phyloP scores from a whole-genome alignment of 345 rosid genomes.

The Populus ilicifolia region DNA sequence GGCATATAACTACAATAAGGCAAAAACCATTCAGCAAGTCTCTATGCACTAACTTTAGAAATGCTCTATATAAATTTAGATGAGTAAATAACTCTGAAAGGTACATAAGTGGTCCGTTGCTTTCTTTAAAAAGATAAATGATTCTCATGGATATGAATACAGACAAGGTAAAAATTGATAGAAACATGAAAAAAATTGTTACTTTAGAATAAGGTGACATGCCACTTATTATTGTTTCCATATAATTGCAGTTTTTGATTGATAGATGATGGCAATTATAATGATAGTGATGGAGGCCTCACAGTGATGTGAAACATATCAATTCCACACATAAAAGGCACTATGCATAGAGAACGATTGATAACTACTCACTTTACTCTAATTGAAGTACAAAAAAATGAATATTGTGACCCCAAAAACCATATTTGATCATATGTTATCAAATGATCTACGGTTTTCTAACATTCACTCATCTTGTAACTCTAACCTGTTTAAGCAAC shows the following conservation, averaged over 20 bases:
- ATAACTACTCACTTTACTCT: slow-evolving; percentile 59
- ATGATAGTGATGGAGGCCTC: not conserved
- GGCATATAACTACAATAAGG: not conserved
- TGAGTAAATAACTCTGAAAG: not conserved
- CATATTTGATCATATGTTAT: slow-evolving; percentile 94
- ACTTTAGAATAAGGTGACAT: not conserved
- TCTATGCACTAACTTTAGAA: not conserved
- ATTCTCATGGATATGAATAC: not conserved
- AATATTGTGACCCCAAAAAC: slow-evolving; percentile 82
- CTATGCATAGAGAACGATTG: not conserved
- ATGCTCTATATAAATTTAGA: not conserved
- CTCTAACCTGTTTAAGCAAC: slow-evolving; percentile 62
- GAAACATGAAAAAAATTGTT: not conserved
- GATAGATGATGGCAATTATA: slow-evolving; percentile 1
- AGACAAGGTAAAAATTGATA: not conserved
- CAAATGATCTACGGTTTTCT: slow-evolving; percentile 87
- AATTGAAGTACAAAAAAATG: slow-evolving; percentile 72
- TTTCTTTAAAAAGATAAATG: not conserved
- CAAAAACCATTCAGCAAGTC: not conserved
- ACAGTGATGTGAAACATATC: not conserved
- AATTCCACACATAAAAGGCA: not conserved
- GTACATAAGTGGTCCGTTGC: not conserved
- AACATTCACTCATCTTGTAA: slow-evolving; percentile 79
- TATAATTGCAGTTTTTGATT: not conserved
- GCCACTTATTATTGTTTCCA: not conserved